These are phyloP conservation scores for Mortierella sp. DNA, from an alignment of 371 early-diverging fungal species.

Conservation along the genomic window DNA sequence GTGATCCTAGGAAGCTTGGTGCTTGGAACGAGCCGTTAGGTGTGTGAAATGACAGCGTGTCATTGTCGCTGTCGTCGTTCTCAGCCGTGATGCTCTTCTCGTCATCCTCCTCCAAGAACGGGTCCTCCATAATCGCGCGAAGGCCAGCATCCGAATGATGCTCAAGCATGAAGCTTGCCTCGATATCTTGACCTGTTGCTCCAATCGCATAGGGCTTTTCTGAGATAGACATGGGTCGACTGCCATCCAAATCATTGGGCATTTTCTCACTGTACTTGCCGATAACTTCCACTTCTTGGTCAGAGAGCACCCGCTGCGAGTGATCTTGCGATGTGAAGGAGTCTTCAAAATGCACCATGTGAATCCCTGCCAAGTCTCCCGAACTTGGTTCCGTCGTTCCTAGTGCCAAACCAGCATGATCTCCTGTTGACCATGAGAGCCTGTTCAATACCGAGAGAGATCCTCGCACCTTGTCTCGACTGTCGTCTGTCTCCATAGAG, in stretches of 20 bases:
- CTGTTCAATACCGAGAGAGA: neutral
- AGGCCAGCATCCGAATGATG: neutral
- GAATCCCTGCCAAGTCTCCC: neutral
- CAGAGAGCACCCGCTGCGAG: neutral
- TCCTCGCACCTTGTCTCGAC: slow-evolving; percentile 13
- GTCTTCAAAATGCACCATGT: neutral
- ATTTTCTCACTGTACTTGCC: neutral
- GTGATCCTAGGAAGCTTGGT: neutral
- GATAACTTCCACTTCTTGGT: neutral
- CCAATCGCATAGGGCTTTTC: neutral
- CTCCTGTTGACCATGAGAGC: neutral
- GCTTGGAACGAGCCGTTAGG: slow-evolving; percentile 2
- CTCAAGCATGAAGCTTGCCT: neutral
- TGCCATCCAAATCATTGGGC: neutral
- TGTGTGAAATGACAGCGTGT: neutral
- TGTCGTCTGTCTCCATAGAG: slow-evolving; percentile 17
- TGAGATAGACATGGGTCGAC: neutral
- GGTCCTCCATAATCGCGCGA: slow-evolving; percentile 1
- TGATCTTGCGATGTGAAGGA: neutral
- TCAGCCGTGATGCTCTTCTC: neutral
- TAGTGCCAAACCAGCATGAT: neutral
- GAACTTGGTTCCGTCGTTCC: neutral
- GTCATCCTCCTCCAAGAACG: neutral
- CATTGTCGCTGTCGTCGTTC: neutral
- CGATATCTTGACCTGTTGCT: neutral